Conservation (phyloP, 2,329 filamentous ascomycete genomes). For the Zopfia rhizophila region DNA sequence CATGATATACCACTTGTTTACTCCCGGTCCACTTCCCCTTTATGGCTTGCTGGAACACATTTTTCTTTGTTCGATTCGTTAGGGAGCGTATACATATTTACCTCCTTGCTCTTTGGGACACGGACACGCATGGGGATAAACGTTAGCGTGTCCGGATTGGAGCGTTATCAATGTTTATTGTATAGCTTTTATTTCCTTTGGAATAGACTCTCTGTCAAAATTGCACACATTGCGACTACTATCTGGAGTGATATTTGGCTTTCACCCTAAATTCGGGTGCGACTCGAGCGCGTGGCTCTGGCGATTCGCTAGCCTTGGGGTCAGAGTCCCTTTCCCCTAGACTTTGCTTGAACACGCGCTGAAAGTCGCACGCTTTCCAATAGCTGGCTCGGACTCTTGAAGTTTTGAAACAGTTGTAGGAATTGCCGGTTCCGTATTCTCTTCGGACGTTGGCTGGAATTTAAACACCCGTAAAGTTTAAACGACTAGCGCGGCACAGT, state of each 20-base stretch:
- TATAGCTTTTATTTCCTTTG: constrained; percentile 1
- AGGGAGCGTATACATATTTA: background rate
- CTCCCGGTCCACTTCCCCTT: constrained; percentile 22
- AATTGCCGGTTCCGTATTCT: too few relatives aligned
- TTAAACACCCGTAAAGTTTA: too few relatives aligned
- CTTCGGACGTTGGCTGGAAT: too few relatives aligned
- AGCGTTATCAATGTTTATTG: constrained; percentile 2
- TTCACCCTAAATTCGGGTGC: constrained; percentile 13
- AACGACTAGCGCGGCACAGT: too few relatives aligned
- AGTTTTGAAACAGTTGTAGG: too few relatives aligned
- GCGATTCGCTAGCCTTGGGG: too few relatives aligned
- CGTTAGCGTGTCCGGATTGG: background rate
- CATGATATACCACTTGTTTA: constrained; percentile 45
- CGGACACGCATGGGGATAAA: background rate
- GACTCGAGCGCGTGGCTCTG: constrained; percentile 16
- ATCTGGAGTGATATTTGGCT: too few relatives aligned
- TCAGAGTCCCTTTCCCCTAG: too few relatives aligned
- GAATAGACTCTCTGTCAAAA: too few relatives aligned
- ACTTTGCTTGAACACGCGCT: constrained; percentile 1
- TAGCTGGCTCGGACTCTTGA: too few relatives aligned
- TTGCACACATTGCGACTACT: too few relatives aligned
- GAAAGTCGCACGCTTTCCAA: constrained; percentile 5
- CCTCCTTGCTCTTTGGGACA: constrained; percentile 2
- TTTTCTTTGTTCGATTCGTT: constrained; percentile 26
- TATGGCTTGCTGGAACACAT: constrained; percentile 33